Evolutionary conservation across 352 stramenopile genomes (phyloP), one percentile per base, ranked within the genome.

Genomic region (Lagenidium giganteum): DNA sequence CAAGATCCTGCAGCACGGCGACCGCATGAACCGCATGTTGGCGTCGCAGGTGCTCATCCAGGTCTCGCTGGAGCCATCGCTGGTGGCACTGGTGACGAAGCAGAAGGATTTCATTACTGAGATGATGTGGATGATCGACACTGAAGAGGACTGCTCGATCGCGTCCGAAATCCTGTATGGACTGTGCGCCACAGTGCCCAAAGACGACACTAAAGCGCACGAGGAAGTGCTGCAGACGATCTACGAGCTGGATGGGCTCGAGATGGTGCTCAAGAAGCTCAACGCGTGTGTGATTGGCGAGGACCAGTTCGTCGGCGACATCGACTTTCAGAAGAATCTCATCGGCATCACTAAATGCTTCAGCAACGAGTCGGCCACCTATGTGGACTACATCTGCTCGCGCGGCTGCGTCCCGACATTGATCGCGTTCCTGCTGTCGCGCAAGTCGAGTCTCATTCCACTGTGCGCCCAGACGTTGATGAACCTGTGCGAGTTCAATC

Each of bases 311-410:
- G 64, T 77, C 21, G 78, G 78, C 22, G 78, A 91, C 33, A 81
- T 91, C 35, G 83, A 76, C 12, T 91, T 84, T 39, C 77, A 91
- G 56, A 76, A 72, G 42, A 85, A 80, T 42, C 34, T 92, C 20
- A 53, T 92, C 23, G 67, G 72, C 18, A 89, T 92, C 45, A 67
- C 67, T 17, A 91, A 84, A 60, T 84, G 64, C 48, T 91, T 82
- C 43, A 88, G 73, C 17, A 69, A 76, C 2, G 56, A 69, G 24
- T 79, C 74, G 0, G 64, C 60, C 8, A 58, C 51, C 11, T 84
- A 82, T 30, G 72, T 61, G 17, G 72, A 84, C 29, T 72, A 74
- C 47, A 84, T 84, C 56, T 81, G 68, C 41, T 69, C 63, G 11
- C 53, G 55, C 23, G 62, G 64, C n/a, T 80, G 67, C 18, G 67